A percentile compares a stretch with the other conserved stretches of the same genome.
Conservation (phyloP, 176 grass and related monocot genomes). For the Bolboschoenus planiculmis region DNA sequence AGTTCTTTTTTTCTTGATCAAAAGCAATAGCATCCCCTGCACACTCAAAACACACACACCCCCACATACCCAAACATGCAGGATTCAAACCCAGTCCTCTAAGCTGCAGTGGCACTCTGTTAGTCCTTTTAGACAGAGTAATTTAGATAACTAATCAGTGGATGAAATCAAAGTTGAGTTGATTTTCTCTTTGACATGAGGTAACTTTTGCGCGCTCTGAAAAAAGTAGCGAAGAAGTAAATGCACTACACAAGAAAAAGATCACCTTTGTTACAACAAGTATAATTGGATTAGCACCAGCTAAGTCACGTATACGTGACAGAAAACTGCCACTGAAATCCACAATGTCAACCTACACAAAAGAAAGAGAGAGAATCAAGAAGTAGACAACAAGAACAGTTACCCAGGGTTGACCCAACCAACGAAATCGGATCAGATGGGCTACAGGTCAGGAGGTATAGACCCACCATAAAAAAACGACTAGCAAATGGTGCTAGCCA, state of each 20-base stretch:
- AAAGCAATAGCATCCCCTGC: too few species aligned
- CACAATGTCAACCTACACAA: constrained; percentile 80
- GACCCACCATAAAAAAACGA: background rate
- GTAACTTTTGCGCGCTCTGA: background rate
- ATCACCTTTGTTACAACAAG: constrained; percentile 90
- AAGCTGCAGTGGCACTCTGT: background rate
- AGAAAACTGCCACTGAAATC: constrained; percentile 98
- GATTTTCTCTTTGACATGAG: background rate
- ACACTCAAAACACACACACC: too few species aligned
- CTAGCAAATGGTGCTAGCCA: background rate
- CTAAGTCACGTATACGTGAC: constrained; percentile 63
- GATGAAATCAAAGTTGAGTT: background rate
- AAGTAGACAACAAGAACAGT: background rate
- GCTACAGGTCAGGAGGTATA: background rate
- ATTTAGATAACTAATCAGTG: background rate
- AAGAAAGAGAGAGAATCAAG: background rate
- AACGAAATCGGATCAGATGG: background rate
- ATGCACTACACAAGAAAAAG: background rate
- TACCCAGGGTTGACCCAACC: background rate
- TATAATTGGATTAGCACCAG: constrained; percentile 84
- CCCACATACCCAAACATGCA: background rate
- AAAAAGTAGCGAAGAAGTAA: background rate
- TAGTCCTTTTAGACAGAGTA: background rate
- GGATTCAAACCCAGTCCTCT: background rate
- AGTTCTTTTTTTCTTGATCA: background rate